Percentiles rank a stretch among this genome's conserved stretches.
phyloP scores from a whole-genome alignment of 306 rosid genomes.

The Parietaria judaica region DNA sequence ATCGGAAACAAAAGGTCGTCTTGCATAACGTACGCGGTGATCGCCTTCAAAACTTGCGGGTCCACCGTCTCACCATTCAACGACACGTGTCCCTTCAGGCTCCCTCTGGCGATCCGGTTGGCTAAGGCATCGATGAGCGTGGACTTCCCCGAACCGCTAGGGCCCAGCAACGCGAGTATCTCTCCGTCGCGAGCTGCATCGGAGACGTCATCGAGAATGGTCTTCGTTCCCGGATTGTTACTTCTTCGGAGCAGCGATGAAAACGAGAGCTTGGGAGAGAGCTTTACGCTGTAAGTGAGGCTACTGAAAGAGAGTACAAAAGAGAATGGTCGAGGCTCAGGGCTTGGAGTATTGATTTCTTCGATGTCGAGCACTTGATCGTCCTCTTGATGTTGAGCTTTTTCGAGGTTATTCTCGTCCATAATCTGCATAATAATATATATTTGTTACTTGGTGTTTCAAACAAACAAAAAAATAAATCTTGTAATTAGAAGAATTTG shows the following conservation, averaged over 20 bases:
- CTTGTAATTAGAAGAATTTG: too few relatives aligned
- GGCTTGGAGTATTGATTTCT: constrained; percentile 2
- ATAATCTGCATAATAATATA: too few relatives aligned
- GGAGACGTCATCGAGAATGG: constrained; percentile 59
- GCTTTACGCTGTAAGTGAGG: constrained; percentile 66
- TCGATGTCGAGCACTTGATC: constrained; percentile 33
- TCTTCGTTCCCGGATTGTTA: constrained; percentile 33
- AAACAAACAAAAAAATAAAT: too few relatives aligned
- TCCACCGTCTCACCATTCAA: constrained; percentile 69
- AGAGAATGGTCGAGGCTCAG: constrained; percentile 44
- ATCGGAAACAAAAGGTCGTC: constrained; percentile 85
- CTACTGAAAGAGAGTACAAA: constrained; percentile 62
- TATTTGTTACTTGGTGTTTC: too few relatives aligned
- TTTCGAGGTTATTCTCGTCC: too few relatives aligned
- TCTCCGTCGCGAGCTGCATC: constrained; percentile 87
- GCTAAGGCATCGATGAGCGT: constrained; percentile 89
- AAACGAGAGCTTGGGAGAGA: constrained; percentile 37
- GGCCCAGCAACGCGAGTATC: constrained; percentile 77
- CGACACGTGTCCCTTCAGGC: constrained; percentile 58
- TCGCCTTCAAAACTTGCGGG: constrained; percentile 60
- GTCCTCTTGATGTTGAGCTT: constrained; percentile 23
- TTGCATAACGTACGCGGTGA: constrained; percentile 91
- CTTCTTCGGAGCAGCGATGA: background rate
- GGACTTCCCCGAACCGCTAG: constrained; percentile 87
- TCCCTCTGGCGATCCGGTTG: constrained; percentile 68